Percentiles rank a stretch among this genome's conserved stretches.
phyloP scores from a whole-genome alignment of 2,329 filamentous ascomycete genomes.

The Lasiodiplodia citricola region DNA sequence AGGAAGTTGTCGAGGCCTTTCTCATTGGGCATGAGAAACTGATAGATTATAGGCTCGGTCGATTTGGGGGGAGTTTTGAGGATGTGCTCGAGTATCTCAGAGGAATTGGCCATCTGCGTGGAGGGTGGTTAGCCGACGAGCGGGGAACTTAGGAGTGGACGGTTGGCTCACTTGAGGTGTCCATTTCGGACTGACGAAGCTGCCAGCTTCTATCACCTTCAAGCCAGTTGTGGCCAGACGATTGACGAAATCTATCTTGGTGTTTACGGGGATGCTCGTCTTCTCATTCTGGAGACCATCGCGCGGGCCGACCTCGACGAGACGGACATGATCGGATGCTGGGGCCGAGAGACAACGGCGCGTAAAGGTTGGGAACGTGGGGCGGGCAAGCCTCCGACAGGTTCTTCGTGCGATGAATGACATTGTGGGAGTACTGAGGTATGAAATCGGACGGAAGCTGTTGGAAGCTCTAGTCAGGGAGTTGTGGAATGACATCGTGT shows the following conservation, averaged over 20 bases:
- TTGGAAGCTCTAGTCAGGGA: conserved; percentile 3
- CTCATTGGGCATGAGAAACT: conserved; percentile 79
- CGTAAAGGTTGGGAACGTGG: background rate
- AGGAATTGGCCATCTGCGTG: conserved; percentile 76
- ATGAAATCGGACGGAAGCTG: conserved; percentile 10
- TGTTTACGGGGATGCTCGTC: conserved; percentile 69
- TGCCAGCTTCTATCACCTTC: conserved; percentile 77
- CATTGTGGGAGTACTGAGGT: background rate
- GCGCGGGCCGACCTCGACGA: conserved; percentile 64
- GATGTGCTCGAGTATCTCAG: conserved; percentile 73
- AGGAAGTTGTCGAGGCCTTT: conserved; percentile 72
- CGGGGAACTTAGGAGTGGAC: conserved; percentile 21
- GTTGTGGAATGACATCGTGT: conserved; percentile 26
- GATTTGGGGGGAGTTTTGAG: conserved; percentile 63
- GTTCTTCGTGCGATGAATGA: conserved; percentile 8
- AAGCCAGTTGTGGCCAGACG: conserved; percentile 72
- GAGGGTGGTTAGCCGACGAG: conserved; percentile 29
- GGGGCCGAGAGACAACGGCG: conserved; percentile 17
- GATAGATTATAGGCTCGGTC: conserved; percentile 67
- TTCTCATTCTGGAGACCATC: conserved; percentile 91
- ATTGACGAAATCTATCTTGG: conserved; percentile 78
- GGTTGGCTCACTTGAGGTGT: conserved; percentile 65
- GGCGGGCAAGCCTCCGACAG: conserved; percentile 2
- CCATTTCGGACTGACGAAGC: conserved; percentile 84
- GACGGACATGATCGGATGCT: conserved; percentile 50